These are phyloP conservation scores for Ramalina peruviana DNA, from an alignment of 495 filamentous ascomycete species.

Conservation along the genomic window DNA sequence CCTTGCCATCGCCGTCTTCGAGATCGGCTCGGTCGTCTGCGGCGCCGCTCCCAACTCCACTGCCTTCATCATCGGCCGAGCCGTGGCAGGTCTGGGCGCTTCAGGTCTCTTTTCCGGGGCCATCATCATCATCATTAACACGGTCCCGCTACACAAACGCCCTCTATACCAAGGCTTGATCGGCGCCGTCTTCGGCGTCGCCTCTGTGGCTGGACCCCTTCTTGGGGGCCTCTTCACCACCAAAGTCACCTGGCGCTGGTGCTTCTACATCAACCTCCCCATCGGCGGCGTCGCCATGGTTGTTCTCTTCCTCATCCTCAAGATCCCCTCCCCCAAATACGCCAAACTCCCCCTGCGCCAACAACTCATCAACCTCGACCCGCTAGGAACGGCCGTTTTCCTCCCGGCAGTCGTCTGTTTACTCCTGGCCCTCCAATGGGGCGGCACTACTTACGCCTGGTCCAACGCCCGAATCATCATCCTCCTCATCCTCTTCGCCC, in stretches of 20 bases:
- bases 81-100: constrained; percentile 35
- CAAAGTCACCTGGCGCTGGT: constrained; percentile 38
- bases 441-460: constrained; percentile 44
- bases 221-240: constrained; percentile 23
- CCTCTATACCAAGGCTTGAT: constrained; percentile 37
- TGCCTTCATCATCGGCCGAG: constrained; percentile 53
- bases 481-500: constrained; percentile 33
- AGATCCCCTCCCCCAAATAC: constrained; percentile 23
- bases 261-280: constrained; percentile 53
- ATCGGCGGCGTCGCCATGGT: constrained; percentile 37
- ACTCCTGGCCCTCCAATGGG: constrained; percentile 47
- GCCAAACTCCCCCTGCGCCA: constrained; percentile 21
- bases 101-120: constrained; percentile 38
- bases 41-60: constrained; percentile 54
- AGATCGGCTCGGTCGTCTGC: constrained; percentile 54
- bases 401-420: constrained; percentile 37
- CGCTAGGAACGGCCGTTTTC: constrained; percentile 34
- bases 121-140: constrained; percentile 40
- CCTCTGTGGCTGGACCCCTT: constrained; percentile 34
- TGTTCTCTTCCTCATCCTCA: constrained; percentile 35
- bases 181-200: constrained; percentile 38
- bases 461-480: constrained; percentile 35
- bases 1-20: constrained; percentile 37
- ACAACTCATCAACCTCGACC: constrained; percentile 36
- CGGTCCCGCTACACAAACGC: constrained; percentile 36